These are phyloP conservation scores for Pseudoscleropodium purum DNA, from an alignment of 225 moss, liverwort and hornwort species.

Conservation along the genomic window DNA sequence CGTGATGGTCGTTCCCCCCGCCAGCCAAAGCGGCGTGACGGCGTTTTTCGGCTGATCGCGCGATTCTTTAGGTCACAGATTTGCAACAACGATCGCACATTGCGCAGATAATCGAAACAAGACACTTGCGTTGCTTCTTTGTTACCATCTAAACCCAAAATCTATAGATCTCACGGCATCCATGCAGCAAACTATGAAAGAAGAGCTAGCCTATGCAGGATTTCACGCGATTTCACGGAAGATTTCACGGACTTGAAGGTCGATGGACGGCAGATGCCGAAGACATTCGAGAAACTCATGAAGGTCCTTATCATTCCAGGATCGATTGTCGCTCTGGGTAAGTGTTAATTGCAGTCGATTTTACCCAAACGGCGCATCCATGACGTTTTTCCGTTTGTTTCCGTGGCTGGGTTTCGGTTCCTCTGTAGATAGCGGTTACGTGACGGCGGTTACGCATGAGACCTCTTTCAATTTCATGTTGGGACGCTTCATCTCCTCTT, in stretches of 20 bases:
- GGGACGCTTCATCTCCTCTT: background rate
- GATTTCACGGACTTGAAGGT: background rate
- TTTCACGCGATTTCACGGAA: background rate
- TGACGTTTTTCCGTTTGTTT: background rate
- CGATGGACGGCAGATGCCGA: background rate
- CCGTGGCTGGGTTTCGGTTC: background rate
- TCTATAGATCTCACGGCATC: too few species aligned
- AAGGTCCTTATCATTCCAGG: background rate
- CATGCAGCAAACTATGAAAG: background rate
- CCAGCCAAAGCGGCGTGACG: background rate
- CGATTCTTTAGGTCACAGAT: background rate
- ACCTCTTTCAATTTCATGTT: background rate
- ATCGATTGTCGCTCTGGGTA: background rate
- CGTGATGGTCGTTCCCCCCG: background rate
- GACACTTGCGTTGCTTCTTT: background rate
- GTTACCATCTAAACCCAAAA: too few species aligned
- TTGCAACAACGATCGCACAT: background rate
- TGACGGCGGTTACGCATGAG: background rate
- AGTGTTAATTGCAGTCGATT: background rate
- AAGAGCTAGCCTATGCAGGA: background rate
- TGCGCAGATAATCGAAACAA: background rate
- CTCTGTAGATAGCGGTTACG: background rate
- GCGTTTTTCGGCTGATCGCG: background rate
- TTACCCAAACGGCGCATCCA: background rate
- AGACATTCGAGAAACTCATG: background rate